phyloP scores from a whole-genome alignment of 2,329 filamentous ascomycete genomes.

The Massarina eburnea region DNA sequence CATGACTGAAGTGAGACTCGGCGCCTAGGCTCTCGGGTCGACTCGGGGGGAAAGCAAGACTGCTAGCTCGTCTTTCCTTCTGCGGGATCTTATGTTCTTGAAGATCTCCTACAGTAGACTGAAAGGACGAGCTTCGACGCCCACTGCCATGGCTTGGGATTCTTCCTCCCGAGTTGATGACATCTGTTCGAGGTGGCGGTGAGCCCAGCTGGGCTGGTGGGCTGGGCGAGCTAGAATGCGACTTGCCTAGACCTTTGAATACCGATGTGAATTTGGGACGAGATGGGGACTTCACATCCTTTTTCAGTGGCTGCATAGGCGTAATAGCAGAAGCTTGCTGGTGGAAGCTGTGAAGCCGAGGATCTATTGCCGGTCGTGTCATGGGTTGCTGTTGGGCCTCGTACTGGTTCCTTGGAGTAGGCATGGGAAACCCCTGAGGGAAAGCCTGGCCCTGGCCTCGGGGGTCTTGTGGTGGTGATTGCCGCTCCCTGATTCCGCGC shows the following conservation, averaged over 20 bases:
- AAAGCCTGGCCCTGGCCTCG: conserved; percentile 11
- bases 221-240: conserved; percentile 15
- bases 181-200: background rate
- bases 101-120: conserved; percentile 26
- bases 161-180: background rate
- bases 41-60: conserved; percentile 12
- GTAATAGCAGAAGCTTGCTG: conserved; percentile 42
- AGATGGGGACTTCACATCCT: conserved; percentile 26
- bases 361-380: conserved; percentile 36
- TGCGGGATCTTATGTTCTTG: conserved; percentile 20
- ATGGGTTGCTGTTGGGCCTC: conserved; percentile 36
- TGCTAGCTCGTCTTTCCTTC: conserved; percentile 17
- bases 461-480: conserved; percentile 12
- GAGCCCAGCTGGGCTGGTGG: conserved; percentile 1
- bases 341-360: conserved; percentile 47
- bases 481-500: conserved; percentile 9
- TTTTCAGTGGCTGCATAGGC: conserved; percentile 25
- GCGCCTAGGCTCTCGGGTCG: conserved; percentile 29
- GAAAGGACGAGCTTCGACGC: conserved; percentile 23
- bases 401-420: conserved; percentile 26
- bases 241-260: conserved; percentile 47
- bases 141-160: conserved; percentile 6
- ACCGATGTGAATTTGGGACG: conserved; percentile 41
- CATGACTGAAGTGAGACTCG: conserved; percentile 33
- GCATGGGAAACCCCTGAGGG: conserved; percentile 16